Base-by-base conservation (phyloP, 1,284 basidiomycete species). In the Meira nashicola region DNA sequence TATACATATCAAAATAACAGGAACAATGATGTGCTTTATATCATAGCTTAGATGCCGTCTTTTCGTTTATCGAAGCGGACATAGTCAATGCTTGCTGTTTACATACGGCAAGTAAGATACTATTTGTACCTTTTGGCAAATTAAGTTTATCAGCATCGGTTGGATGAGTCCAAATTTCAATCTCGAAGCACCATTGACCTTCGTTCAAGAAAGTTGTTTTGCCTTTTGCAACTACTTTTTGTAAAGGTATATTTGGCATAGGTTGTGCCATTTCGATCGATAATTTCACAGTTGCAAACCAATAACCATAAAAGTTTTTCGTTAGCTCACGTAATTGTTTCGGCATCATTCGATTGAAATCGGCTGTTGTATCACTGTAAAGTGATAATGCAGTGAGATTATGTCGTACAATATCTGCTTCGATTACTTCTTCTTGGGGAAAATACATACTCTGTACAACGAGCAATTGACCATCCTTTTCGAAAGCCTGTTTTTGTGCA, bases 81-180 rank as follows among this genome's bases (percentile, higher is more conserved):
- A 48, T 48, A 12, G 7, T 48, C 12, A 48, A 23, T 21, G 46
- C 46, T 15, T 21, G 17, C 21, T 48, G 46, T 21, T 23, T n/a
- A 23, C 17, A 19, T 5, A 48, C 25, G 6, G 17, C 17, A 12
- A 48, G 46, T 21, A 48, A 21, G 14, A 48, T 23, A 23, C 46
- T 48, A 14, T 48, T 23, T 5, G 21, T 23, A 2, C 46, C 46
- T 23, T 48, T 25, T 48, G 46, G 46, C 12, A 48, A 23, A 21
- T 25, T 19, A 5, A 48, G 21, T 23, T 23, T 48, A 8, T 48
- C 46, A 21, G 46, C 46, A 25, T 48, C 46, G 23, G 17, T 23
- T 21, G 46, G 46, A 25, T 48, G 46, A 7, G 17, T 48, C 46
- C 46, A 48, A 19, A 48, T 21, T 48, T 48, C 46, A 17, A 48